Conservation (phyloP, 345 rosid genomes). For the Rhizophora mangle region DNA sequence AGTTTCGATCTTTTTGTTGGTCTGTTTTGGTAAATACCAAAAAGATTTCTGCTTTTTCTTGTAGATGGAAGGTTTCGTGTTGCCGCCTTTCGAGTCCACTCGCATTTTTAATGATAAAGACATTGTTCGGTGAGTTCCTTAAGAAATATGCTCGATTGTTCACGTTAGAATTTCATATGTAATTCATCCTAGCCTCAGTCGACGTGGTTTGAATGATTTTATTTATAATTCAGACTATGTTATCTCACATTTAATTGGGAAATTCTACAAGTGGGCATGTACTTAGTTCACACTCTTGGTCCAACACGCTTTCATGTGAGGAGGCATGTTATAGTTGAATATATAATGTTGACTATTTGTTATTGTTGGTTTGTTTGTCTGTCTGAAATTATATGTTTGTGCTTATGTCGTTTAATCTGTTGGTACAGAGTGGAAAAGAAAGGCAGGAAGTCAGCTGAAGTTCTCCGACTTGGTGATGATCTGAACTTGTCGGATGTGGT, state of each 20-base stretch:
- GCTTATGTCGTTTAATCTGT: background rate
- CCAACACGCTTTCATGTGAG: too few relatives aligned
- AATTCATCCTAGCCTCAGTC: background rate
- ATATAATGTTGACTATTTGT: too few relatives aligned
- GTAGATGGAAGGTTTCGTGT: slow-evolving; percentile 91
- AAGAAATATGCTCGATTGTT: background rate
- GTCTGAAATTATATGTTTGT: background rate
- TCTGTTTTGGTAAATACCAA: background rate
- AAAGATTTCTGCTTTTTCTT: slow-evolving; percentile 8
- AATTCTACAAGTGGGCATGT: too few relatives aligned
- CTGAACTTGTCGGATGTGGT: slow-evolving; percentile 29
- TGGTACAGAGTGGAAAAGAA: slow-evolving; percentile 61
- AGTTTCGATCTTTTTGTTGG: background rate
- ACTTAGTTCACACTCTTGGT: too few relatives aligned
- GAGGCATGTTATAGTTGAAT: too few relatives aligned
- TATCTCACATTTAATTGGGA: too few relatives aligned
- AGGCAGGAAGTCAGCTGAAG: slow-evolving; percentile 30
- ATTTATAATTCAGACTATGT: too few relatives aligned
- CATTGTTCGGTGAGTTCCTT: slow-evolving; percentile 53
- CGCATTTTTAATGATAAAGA: slow-evolving; percentile 74
- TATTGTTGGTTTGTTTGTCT: too few relatives aligned
- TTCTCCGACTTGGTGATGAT: slow-evolving; percentile 26
- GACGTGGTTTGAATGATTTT: too few relatives aligned
- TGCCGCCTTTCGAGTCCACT: slow-evolving; percentile 83
- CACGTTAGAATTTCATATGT: background rate